Base-by-base conservation (phyloP, 257 asterid species). In the Marsdenia floribunda region DNA sequence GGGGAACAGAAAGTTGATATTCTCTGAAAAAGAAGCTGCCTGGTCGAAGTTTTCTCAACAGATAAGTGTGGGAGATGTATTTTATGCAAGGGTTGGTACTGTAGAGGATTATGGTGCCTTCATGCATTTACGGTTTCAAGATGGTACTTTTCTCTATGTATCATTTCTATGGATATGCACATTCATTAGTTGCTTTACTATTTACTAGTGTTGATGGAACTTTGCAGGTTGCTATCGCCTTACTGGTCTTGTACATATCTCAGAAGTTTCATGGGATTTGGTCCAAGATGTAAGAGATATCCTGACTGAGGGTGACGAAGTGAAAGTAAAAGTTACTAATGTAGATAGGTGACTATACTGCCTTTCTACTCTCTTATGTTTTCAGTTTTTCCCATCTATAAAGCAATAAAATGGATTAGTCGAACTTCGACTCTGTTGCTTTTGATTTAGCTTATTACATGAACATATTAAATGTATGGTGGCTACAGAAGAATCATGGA, bases 251-350 rank as follows among this genome's bases (percentile, higher is more conserved):
- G 96, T 94, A 71, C 99, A 94, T 77, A 87, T 92, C 81, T 94
- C 99, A 6, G 99, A 94, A 82, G 97, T 94, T 52, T 94, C 99
- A 3, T 94, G 99, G 99, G 99, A 94, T 86, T 84, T 92, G 75
- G 96, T 94, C 75, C 99, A 89, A 71, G 98, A 94, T 58, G 91
- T 82, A 21, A 88, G 97, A 73, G 99, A 94, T 68, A 75, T 92
- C 73, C 87, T 94, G 53, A 68, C 88, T 0, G 97, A 85, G 84
- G 97, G 97, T 49, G 97, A 94, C 44, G 82, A 87, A 80, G 93
- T 89, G 88, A 88, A 85, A 71, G 98, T 89, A 77, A 94, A 92
- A 86, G 68, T 92, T 72, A 72, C 88, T 26, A 84, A 84, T 40
- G 77, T 92, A 50, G 97, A 94, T 79, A 87, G 97, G 99, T 94